phyloP scores from a whole-genome alignment of 306 rosid genomes.

The Inga leiocalycina region DNA sequence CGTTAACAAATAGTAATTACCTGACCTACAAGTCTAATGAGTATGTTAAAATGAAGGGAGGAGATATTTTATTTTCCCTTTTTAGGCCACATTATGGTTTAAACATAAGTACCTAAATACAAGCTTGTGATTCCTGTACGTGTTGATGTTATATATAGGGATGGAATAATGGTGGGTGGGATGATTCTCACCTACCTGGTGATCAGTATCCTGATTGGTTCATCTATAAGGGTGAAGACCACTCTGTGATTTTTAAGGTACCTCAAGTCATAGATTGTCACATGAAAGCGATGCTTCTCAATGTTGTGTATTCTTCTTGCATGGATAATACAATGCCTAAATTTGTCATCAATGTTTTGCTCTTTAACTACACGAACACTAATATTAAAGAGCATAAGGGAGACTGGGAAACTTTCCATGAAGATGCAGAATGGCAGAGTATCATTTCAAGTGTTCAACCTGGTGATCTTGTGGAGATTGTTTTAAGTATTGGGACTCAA shows the following conservation, averaged over 20 bases:
- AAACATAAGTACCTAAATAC: too few relatives aligned
- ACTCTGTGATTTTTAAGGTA: slow-evolving; percentile 5
- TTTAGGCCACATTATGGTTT: too few relatives aligned
- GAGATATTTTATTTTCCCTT: too few relatives aligned
- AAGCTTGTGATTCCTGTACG: too few relatives aligned
- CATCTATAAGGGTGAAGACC: background rate
- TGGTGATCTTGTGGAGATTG: background rate
- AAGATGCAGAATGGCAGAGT: background rate
- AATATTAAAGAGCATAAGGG: background rate
- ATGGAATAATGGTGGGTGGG: background rate
- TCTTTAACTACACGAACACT: background rate
- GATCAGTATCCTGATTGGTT: background rate
- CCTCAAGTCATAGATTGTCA: background rate
- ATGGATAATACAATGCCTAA: background rate
- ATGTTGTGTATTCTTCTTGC: background rate
- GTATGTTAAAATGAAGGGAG: too few relatives aligned
- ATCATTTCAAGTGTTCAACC: background rate
- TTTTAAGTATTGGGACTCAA: background rate
- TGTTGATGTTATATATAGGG: slow-evolving; percentile 8
- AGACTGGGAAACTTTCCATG: background rate
- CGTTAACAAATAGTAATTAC: too few relatives aligned
- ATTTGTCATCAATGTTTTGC: background rate
- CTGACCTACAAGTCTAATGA: too few relatives aligned
- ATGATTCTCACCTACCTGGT: background rate
- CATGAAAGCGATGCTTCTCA: slow-evolving; percentile 21